Evolutionary conservation across 2,329 filamentous ascomycete species (phyloP), one percentile per base, ranked within the genome.

Genomic region (Nigrograna mackinnonii): DNA sequence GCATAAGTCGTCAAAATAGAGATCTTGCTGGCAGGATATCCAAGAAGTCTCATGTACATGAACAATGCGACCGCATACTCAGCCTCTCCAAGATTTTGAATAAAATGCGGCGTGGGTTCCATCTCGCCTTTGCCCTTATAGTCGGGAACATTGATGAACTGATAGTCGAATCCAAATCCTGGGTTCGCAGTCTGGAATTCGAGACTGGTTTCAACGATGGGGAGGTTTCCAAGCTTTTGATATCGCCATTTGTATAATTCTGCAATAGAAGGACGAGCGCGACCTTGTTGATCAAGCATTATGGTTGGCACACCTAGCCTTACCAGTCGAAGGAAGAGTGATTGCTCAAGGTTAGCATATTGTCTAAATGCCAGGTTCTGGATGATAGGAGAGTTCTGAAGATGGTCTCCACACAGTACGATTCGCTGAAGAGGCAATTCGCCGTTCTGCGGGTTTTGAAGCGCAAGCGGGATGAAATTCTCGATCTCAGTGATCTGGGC

Each of bases 401-500:
- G 84, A 67, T 99, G 94, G 61, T 99, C 95, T 50, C 94, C 94
- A 44, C 91, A 95, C 3, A 99, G 79, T 3, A 99, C 89, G 5
- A 99, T 85, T 30, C 95, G 80, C 67, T 96, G 90, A 11, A 99
- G 73, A 3, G 85, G 83, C 54, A 89, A 79, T 59, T 89, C 79
- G 22, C 87, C 87, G 38, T 85, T 76, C 52, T 83, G 82, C 16
- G 87, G 83, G 50, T 88, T 89, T 64, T 99, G 95, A 69, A 99
- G 79, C n/a, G 91, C 88, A 39, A 96, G 77, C 1, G 94, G 94
- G 50, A 99, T 90, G 70, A 99, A 97, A 51, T 90, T 95, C 66
- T 99, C 94, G 34, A 96, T 88, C 68, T 99, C 94, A 0, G 92
- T 99, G 62, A 99, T 92, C 64, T 99, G 94, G 11, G 94, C 94